These are phyloP conservation scores for Kluyveromyces dobzhanskii DNA, from an alignment of 805 yeast genomes.

Conservation along the genomic window DNA sequence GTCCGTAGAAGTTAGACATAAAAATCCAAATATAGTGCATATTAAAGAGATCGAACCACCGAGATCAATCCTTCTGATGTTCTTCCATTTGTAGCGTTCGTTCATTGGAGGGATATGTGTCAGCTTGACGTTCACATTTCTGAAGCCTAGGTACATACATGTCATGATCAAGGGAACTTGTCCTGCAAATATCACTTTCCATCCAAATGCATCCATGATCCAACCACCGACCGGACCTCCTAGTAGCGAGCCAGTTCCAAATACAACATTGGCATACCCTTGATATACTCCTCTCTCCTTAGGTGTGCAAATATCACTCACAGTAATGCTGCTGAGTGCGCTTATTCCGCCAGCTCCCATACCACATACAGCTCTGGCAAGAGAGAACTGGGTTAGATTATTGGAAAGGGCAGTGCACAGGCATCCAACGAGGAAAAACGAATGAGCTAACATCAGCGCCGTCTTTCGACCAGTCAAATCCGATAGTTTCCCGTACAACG, in stretches of 20 bases:
- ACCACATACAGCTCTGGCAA: conserved; percentile 69
- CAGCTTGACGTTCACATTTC: conserved; percentile 33
- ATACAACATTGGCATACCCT: conserved; percentile 72
- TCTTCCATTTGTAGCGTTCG: conserved; percentile 36
- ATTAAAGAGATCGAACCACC: conserved; percentile 60
- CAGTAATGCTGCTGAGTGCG: conserved; percentile 63
- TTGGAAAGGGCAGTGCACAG: conserved; percentile 32
- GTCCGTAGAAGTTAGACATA: conserved; percentile 42
- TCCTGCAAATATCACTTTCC: conserved; percentile 50
- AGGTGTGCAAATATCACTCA: conserved; percentile 68
- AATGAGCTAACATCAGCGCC: conserved; percentile 34
- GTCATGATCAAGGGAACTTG: conserved; percentile 40
- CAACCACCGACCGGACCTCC: conserved; percentile 64
- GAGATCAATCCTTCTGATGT: conserved; percentile 55
- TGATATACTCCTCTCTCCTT: conserved; percentile 75
- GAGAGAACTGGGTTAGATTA: conserved; percentile 31
- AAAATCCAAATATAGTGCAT: conserved; percentile 36
- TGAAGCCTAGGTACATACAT: conserved; percentile 32
- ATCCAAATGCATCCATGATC: conserved; percentile 49
- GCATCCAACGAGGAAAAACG: conserved; percentile 40
- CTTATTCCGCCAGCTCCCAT: conserved; percentile 89
- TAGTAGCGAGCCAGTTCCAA: conserved; percentile 62
- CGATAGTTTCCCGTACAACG: conserved; percentile 52
- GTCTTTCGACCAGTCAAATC: conserved; percentile 46
- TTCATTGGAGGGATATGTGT: conserved; percentile 42